These are phyloP conservation scores for Blastobotrys capitulatus DNA, from an alignment of 1,139 yeast species.

Conservation along the genomic window DNA sequence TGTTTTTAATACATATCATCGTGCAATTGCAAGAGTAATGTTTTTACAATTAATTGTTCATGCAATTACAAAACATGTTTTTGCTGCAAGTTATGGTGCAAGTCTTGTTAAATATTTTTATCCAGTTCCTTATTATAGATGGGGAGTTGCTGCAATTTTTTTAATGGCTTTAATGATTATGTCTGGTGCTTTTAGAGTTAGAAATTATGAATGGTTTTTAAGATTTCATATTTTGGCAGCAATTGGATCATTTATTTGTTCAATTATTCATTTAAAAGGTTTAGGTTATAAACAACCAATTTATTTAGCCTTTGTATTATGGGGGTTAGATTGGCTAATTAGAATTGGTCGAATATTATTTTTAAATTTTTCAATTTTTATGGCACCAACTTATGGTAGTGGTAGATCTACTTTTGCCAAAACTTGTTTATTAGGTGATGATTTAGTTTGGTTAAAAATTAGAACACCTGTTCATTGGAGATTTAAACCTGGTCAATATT, in stretches of 20 bases:
- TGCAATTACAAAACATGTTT: slow-evolving; percentile 35
- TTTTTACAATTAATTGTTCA: slow-evolving; percentile 43
- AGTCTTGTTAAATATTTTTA: slow-evolving; percentile 31
- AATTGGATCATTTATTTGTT: slow-evolving; percentile 41
- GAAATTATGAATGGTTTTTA: slow-evolving; percentile 45
- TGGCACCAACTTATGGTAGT: slow-evolving; percentile 29
- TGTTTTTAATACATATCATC: slow-evolving; percentile 52
- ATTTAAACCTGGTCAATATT: slow-evolving; percentile 57
- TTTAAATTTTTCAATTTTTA: slow-evolving; percentile 37
- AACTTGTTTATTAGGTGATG: slow-evolving; percentile 31
- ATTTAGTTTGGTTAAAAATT: slow-evolving; percentile 29
- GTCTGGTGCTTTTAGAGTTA: slow-evolving; percentile 46
- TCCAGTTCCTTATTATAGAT: slow-evolving; percentile 35
- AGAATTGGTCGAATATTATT: slow-evolving; percentile 36
- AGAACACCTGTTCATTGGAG: slow-evolving; percentile 38
- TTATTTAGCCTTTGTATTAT: slow-evolving; percentile 36
- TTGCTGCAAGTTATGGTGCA: slow-evolving; percentile 32
- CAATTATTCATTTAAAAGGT: slow-evolving; percentile 45
- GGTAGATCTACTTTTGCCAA: slow-evolving; percentile 34
- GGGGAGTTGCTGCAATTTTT: slow-evolving; percentile 56
- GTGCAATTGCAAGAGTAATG: slow-evolving; percentile 52
- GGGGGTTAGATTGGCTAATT: slow-evolving; percentile 41
- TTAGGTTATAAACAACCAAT: slow-evolving; percentile 45
- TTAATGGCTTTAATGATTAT: slow-evolving; percentile 44
- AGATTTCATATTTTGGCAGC: slow-evolving; percentile 41